These are phyloP conservation scores for Rubroboletus satanas DNA, from an alignment of 768 basidiomycete genomes.

Conservation along the genomic window DNA sequence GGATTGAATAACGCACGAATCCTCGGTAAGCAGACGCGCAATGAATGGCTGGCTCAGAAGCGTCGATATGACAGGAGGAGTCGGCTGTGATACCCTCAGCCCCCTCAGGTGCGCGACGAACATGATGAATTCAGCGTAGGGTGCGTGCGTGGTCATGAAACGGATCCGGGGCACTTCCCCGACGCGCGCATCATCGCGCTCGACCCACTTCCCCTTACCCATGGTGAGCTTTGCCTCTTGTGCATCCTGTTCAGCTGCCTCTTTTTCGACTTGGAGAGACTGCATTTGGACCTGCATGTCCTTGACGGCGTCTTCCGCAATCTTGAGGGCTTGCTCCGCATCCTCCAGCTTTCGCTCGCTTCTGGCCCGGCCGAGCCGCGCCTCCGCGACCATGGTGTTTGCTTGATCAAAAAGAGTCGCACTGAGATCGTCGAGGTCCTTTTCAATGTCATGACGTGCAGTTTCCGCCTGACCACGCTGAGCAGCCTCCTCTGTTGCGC, in stretches of 20 bases:
- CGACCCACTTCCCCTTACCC: conserved; percentile 71
- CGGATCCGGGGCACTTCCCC: conserved; percentile 35
- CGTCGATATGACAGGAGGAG: conserved; percentile 65
- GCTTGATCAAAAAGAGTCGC: conserved; percentile 88
- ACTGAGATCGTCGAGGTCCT: conserved; percentile 92
- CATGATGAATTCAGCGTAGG: conserved; percentile 75
- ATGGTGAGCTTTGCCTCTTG: conserved; percentile 47
- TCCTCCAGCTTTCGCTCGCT: conserved; percentile 75
- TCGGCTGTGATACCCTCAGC: conserved; percentile 54
- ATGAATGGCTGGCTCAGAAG: conserved; percentile 79
- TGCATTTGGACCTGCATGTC: conserved; percentile 87
- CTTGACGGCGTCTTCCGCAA: conserved; percentile 83
- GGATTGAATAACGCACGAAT: conserved; percentile 61
- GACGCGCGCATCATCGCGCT: conserved; percentile 33
- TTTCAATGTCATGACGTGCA: conserved; percentile 79
- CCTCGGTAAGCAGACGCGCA: conserved; percentile 69
- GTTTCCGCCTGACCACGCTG: conserved; percentile 87
- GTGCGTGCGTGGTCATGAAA: conserved; percentile 63
- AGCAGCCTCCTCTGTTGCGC: conserved; percentile 91
- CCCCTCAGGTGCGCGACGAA: conserved; percentile 76
- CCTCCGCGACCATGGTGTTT: conserved; percentile 97
- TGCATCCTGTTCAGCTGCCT: conserved; percentile 51
- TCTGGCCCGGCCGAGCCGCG: conserved; percentile 58
- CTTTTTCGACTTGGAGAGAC: conserved; percentile 61
- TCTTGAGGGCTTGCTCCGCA: conserved; percentile 71